Evolutionary conservation across 768 basidiomycete genomes (phyloP), one percentile per base, ranked within the genome.

Genomic region (Suillus americanus): DNA sequence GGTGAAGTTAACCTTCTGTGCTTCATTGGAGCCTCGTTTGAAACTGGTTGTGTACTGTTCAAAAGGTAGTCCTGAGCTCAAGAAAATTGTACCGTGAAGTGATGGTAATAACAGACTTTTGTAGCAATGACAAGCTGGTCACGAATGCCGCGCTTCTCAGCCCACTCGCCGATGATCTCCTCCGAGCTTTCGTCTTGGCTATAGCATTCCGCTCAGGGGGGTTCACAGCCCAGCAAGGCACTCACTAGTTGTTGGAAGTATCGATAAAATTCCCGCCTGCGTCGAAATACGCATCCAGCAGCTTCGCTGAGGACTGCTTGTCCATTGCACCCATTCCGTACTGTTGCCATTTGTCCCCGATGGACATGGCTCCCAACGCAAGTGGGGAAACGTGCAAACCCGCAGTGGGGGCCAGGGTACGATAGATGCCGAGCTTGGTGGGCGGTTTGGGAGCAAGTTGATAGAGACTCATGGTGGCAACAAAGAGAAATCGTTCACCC

Each of bases 261-360:
- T 83, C 81, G 69, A 84, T 80, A 63, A 79, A 79, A 73, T 84
- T 82, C 2, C 85, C 84, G 16, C 84, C 84, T 0, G 75, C 76
- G 13, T 80, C 76, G 56, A 75, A 78, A 69, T 68, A 83, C 10
- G 80, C 78, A 48, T 86, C 82, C 16, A 86, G 75, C 9, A 85
- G 73, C 69, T 79, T 72, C 70, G 83, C 82, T 1, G 78, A 75
- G 12, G 70, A 62, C 30, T 79, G 75, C 72, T 83, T 83, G 68
- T 73, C 65, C 79, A 83, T 82, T 3, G 69, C 62, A n/a, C 85
- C 83, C 78, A 79, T 67, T 37, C 79, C 71, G 25, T 62, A 51
- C 13, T 69, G 23, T 0, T 66, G 69, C 82, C 82, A 83, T 59
- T 79, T 75, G 65, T 82, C 78, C 8, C 83, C 82, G 40, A 84